Percentiles rank a stretch among this genome's conserved stretches.
Conservation (phyloP, 257 asterid species). For the Solanum pennellii region DNA sequence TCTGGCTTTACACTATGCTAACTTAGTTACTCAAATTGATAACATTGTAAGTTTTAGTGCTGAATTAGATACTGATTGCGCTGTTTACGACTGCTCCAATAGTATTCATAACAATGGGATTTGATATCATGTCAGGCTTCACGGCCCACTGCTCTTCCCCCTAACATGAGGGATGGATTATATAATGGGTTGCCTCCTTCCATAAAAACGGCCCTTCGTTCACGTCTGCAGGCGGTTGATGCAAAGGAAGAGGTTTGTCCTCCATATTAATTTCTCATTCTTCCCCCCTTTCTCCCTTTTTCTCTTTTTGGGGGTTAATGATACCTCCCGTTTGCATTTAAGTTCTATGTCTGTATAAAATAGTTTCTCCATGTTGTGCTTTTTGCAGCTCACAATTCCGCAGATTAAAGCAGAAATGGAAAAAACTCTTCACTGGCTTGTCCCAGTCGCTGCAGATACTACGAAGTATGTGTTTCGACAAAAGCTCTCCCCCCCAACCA, state of each 20-base stretch:
- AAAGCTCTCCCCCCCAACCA: background rate
- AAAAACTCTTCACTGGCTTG: constrained; percentile 88
- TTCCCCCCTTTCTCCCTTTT: background rate
- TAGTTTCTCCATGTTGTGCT: background rate
- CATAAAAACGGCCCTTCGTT: constrained; percentile 51
- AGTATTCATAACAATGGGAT: background rate
- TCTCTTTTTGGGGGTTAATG: background rate
- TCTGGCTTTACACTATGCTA: constrained; percentile 78
- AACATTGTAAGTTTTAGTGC: constrained; percentile 46
- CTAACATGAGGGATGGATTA: constrained; percentile 77
- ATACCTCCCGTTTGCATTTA: background rate
- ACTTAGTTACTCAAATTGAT: constrained; percentile 69
- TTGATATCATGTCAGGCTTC: constrained; percentile 45
- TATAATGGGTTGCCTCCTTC: constrained; percentile 80
- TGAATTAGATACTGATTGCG: background rate
- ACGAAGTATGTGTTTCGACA: constrained; percentile 37
- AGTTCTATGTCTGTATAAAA: background rate
- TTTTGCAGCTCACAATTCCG: constrained; percentile 59
- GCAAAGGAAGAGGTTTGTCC: constrained; percentile 51
- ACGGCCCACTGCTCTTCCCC: constrained; percentile 92
- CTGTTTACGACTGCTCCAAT: background rate
- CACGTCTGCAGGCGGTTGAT: constrained; percentile 30
- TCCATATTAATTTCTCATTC: background rate
- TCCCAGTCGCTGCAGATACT: constrained; percentile 85
- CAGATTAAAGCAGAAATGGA: constrained; percentile 95